Conservation (phyloP, 345 rosid species). For the Alliaria petiolata region DNA sequence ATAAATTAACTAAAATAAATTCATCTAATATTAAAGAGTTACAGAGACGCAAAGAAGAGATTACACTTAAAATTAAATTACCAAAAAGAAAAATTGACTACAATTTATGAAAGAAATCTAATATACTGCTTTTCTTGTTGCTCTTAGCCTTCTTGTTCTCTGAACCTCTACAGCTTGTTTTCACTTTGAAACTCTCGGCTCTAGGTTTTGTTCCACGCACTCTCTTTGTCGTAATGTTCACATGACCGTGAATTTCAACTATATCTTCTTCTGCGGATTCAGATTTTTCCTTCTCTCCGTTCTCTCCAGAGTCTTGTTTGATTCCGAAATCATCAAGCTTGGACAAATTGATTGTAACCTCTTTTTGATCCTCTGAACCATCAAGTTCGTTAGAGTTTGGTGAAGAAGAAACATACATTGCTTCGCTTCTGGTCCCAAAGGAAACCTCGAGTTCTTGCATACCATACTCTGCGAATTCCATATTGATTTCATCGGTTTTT, state of each 20-base stretch:
- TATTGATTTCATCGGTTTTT: conserved; percentile 31
- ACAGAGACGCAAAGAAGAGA: background rate
- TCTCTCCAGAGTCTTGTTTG: conserved; percentile 2
- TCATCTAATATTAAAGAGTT: background rate
- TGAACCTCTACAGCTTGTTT: conserved; percentile 29
- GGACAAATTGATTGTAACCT: conserved; percentile 23
- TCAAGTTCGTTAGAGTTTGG: background rate
- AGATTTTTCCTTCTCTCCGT: background rate
- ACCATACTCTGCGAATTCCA: background rate
- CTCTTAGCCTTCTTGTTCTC: conserved; percentile 31
- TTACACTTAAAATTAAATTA: background rate
- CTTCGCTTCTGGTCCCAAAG: conserved; percentile 20
- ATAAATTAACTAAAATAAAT: background rate
- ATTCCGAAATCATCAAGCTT: conserved; percentile 34
- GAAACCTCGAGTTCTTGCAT: conserved; percentile 24
- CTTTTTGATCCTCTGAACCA: conserved; percentile 10
- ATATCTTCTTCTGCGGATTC: background rate
- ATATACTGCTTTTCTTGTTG: conserved; percentile 37
- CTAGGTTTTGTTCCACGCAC: conserved; percentile 28
- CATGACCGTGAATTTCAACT: conserved; percentile 46
- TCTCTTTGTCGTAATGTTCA: conserved; percentile 44
- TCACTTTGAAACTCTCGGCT: conserved; percentile 31
- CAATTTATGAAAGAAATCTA: conserved; percentile 60
- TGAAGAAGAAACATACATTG: conserved; percentile 15
- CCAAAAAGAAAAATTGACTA: conserved; percentile 12